A percentile compares a stretch with the other conserved stretches of the same genome.
phyloP scores from a whole-genome alignment of 192 early-diverging fungal species.

The Diversispora eburnea region DNA sequence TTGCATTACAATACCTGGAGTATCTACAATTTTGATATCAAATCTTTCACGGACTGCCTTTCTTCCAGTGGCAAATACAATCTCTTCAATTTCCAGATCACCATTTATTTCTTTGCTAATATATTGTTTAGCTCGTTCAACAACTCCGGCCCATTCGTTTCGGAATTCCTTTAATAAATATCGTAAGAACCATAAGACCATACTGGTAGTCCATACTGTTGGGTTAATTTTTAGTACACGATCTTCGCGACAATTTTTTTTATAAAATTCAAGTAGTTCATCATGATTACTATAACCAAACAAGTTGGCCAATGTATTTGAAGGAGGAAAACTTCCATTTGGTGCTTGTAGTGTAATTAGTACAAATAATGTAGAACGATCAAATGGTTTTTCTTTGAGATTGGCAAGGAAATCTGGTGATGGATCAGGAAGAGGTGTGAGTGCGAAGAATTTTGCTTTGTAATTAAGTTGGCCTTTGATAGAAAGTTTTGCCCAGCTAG shows the following conservation, averaged over 20 bases:
- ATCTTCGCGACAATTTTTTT: neutral
- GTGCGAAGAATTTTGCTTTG: conserved; percentile 37
- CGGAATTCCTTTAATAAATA: conserved; percentile 14
- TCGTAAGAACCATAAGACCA: conserved; percentile 27
- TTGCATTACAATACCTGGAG: conserved; percentile 8
- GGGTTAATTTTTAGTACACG: neutral
- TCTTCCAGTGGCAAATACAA: conserved; percentile 3
- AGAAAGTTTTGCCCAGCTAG: conserved; percentile 28
- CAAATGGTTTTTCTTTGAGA: conserved; percentile 30
- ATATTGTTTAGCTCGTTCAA: conserved; percentile 25
- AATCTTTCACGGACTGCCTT: conserved; percentile 16
- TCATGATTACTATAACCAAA: neutral
- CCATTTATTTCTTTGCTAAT: conserved; percentile 14
- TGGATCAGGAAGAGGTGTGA: conserved; percentile 8
- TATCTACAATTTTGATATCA: conserved; percentile 7
- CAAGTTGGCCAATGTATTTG: conserved; percentile 10
- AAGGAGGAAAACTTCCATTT: conserved; percentile 24
- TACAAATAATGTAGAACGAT: neutral
- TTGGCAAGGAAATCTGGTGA: conserved; percentile 26
- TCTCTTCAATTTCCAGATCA: conserved; percentile 23
- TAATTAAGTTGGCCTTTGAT: conserved; percentile 41
- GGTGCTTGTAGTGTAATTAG: conserved; percentile 19
- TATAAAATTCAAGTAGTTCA: neutral
- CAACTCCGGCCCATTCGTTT: conserved; percentile 9
- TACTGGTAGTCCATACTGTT: conserved; percentile 18